phyloP scores from a whole-genome alignment of 495 filamentous ascomycete genomes.

The Halenospora varia region DNA sequence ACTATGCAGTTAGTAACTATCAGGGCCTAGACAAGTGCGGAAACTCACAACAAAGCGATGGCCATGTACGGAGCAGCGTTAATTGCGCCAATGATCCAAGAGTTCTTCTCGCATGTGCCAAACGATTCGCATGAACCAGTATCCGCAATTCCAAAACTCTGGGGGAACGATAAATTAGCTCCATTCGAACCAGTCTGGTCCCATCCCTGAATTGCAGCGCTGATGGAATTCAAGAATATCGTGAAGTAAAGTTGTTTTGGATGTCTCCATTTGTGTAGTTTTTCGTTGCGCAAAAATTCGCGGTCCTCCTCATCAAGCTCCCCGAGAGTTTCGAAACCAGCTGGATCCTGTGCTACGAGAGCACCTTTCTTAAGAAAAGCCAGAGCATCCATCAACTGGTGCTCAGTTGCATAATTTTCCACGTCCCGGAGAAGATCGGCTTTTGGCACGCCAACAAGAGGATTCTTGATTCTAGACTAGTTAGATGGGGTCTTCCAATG shows the following conservation, averaged over 20 bases:
- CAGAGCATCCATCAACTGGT: slow-evolving; percentile 46
- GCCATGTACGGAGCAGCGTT: slow-evolving; percentile 56
- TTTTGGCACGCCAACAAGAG: slow-evolving; percentile 51
- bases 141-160: too few relatives aligned
- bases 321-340: slow-evolving; percentile 42
- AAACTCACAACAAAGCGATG: slow-evolving; percentile 60
- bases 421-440: slow-evolving; percentile 51
- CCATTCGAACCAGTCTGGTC: slow-evolving; percentile 32
- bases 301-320: slow-evolving; percentile 53
- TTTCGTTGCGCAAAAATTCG: slow-evolving; percentile 47
- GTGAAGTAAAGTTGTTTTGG: slow-evolving; percentile 51
- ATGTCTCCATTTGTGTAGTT: slow-evolving; percentile 60
- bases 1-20: slow-evolving; percentile 26
- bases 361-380: slow-evolving; percentile 55
- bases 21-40: slow-evolving; percentile 30
- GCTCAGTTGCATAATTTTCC: slow-evolving; percentile 47
- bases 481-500: slow-evolving; percentile 7
- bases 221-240: slow-evolving; percentile 65
- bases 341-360: slow-evolving; percentile 50
- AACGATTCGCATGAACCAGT: slow-evolving; percentile 37
- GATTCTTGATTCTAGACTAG: slow-evolving; percentile 43
- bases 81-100: too few relatives aligned
- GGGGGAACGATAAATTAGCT: not conserved
- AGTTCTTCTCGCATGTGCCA: too few relatives aligned
- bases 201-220: slow-evolving; percentile 71